Evolutionary conservation across 495 filamentous ascomycete genomes (phyloP).

Genomic region (Aspergillus incahuasiensis): DNA sequence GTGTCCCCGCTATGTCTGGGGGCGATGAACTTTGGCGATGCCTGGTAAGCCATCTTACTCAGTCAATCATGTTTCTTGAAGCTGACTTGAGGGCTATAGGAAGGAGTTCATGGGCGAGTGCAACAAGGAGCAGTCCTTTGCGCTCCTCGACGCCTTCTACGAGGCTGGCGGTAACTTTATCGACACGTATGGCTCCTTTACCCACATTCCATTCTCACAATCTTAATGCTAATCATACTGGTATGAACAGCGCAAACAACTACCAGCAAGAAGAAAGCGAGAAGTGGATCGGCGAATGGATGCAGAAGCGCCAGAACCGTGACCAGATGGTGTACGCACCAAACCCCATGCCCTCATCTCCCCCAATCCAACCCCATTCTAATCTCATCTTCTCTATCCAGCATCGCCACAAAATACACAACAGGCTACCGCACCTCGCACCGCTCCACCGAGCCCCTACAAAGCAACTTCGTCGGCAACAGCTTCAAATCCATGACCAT

Average conservation of each 20-base stretch:
- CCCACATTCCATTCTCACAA: background rate
- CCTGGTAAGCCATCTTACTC: conserved; percentile 31
- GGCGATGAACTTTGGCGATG: conserved; percentile 58
- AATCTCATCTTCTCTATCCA: background rate
- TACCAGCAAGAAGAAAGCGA: conserved; percentile 51
- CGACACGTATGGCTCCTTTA: conserved; percentile 29
- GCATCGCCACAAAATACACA: conserved; percentile 67
- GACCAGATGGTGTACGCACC: conserved; percentile 53
- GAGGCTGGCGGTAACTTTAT: conserved; percentile 51
- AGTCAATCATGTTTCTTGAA: background rate
- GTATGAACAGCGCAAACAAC: conserved; percentile 34
- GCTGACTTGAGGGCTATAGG: conserved; percentile 14
- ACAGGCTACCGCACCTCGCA: conserved; percentile 23
- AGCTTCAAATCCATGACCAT: conserved; percentile 51
- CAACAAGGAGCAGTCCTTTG: conserved; percentile 37
- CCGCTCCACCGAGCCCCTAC: background rate
- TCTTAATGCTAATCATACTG: background rate
- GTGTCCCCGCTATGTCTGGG: conserved; percentile 60
- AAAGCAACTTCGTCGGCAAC: conserved; percentile 56
- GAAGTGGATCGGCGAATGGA: conserved; percentile 53
- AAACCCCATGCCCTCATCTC: background rate
- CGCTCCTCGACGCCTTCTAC: conserved; percentile 50
- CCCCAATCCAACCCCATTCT: background rate
- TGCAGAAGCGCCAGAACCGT: conserved; percentile 42
- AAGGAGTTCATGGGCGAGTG: conserved; percentile 44